Conservation (phyloP, 2,329 filamentous ascomycete species). For the Arthroderma uncinatum region DNA sequence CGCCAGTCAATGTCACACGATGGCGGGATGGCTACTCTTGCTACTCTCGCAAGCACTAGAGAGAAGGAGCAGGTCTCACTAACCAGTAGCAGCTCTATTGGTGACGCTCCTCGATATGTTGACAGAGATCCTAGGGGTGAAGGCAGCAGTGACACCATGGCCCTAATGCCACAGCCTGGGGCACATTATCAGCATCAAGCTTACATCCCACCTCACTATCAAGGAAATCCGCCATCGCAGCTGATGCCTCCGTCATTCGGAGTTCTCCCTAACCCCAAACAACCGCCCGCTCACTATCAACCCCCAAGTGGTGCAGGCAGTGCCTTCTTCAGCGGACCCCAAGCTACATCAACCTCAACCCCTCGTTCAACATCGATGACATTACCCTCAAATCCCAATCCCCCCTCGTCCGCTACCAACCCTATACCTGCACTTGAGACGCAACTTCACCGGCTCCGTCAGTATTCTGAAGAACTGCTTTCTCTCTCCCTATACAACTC, state of each 20-base stretch:
- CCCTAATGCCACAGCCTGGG: conserved; percentile 5
- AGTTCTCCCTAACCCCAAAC: conserved; percentile 2
- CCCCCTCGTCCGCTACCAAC: conserved; percentile 7
- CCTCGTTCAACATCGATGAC: conserved; percentile 1
- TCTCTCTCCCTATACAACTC: conserved; percentile 20
- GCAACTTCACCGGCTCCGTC: conserved; percentile 16
- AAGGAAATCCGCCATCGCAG: background rate
- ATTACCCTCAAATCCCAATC: conserved; percentile 5
- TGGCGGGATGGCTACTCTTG: conserved; percentile 10
- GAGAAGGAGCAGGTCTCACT: conserved; percentile 3
- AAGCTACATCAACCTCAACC: conserved; percentile 2
- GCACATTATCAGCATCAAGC: conserved; percentile 1
- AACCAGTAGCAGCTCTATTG: background rate
- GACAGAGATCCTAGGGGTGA: conserved; percentile 10
- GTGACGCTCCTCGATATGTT: background rate
- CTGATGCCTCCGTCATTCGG: background rate
- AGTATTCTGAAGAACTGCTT: conserved; percentile 19
- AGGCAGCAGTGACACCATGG: conserved; percentile 1
- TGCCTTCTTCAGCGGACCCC: conserved; percentile 9
- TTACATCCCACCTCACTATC: background rate
- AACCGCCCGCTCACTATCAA: background rate
- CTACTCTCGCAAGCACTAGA: conserved; percentile 5
- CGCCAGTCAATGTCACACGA: conserved; percentile 1
- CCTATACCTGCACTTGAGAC: conserved; percentile 16
- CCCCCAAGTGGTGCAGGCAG: background rate